phyloP scores from a whole-genome alignment of 352 stramenopile genomes.

The Phytophthora tentaculata region DNA sequence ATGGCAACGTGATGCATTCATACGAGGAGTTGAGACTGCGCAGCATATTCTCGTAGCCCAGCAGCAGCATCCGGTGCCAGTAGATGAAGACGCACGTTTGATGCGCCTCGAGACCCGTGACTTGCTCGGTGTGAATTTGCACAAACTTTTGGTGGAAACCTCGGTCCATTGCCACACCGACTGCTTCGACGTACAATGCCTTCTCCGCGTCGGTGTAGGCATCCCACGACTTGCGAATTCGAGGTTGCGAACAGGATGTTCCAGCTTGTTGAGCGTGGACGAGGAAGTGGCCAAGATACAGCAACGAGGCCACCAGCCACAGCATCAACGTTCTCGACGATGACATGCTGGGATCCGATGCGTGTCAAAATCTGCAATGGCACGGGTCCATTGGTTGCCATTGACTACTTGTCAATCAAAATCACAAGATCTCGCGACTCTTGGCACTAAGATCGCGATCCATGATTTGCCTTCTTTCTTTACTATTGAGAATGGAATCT shows the following conservation, averaged over 20 bases:
- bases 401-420: too few relatives aligned
- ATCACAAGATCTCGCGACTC: conserved; percentile 4
- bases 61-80: conserved; percentile 67
- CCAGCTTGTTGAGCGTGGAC: conserved; percentile 24
- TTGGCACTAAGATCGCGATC: not conserved
- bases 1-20: conserved; percentile 64
- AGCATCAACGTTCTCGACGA: not conserved
- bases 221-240: conserved; percentile 59
- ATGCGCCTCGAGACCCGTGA: conserved; percentile 59
- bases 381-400: not conserved
- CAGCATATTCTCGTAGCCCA: conserved; percentile 79
- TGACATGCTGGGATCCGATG: conserved; percentile 1
- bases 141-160: conserved; percentile 60
- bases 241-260: conserved; percentile 33
- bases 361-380: conserved; percentile 4
- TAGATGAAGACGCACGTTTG: conserved; percentile 69
- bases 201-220: conserved; percentile 42
- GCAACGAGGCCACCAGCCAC: conserved; percentile 5
- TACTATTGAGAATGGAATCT: not conserved
- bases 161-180: conserved; percentile 45
- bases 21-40: conserved; percentile 46
- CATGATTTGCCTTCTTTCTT: not conserved
- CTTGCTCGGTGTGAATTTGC: conserved; percentile 56
- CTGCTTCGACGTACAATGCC: conserved; percentile 39
- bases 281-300: not conserved